Evolutionary conservation across 176 grass and related monocot genomes (phyloP), one percentile per base, ranked within the genome.

Genomic region (Bromus sterilis): DNA sequence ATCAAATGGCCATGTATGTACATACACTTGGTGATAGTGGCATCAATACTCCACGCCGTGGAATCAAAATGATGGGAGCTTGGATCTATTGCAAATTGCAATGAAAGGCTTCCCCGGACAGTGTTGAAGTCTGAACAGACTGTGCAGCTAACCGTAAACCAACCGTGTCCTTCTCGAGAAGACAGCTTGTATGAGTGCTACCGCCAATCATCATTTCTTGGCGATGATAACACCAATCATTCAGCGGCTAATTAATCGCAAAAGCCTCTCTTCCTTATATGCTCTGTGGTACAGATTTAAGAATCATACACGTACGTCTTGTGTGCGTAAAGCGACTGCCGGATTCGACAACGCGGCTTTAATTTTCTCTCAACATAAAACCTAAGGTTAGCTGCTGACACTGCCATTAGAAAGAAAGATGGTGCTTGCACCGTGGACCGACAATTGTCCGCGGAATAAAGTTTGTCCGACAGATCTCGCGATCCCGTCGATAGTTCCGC

Each of bases 371-470:
- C 39, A 76, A 71, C n/a, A 8, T 14, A 34, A 10, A 53, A 62
- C 86, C 16, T 78, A 59, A 53, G 49, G 34, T 78, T 83, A 65
- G 66, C 75, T 29, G 75, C 80, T 88, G 81, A 82, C 37, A 39
- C n/a, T 2, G 20, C 1, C 3, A 20, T 48, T 65, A 8, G n/a
- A n/a, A n/a, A n/a, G n/a, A 48, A 33, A 12, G 56, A n/a, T 56
- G 5, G 37, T 78, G 66, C 56, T 43, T 11, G 9, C 0, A 64
- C 26, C 56, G 43, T 66, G 80, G 66, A 36, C 21, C 33, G 73
- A 79, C 58, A 66, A 10, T 66, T 11, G 63, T 53, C 49, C 49
- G 49, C 49, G 18, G 49, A 53, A 53, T 21, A 53, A 53, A 39
- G 37, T 21, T 53, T 53, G 7, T 1, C 18, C 49, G 16, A 6